These are phyloP conservation scores for Filosporella fistucella DNA, from an alignment of 495 filamentous ascomycete species.

Conservation along the genomic window DNA sequence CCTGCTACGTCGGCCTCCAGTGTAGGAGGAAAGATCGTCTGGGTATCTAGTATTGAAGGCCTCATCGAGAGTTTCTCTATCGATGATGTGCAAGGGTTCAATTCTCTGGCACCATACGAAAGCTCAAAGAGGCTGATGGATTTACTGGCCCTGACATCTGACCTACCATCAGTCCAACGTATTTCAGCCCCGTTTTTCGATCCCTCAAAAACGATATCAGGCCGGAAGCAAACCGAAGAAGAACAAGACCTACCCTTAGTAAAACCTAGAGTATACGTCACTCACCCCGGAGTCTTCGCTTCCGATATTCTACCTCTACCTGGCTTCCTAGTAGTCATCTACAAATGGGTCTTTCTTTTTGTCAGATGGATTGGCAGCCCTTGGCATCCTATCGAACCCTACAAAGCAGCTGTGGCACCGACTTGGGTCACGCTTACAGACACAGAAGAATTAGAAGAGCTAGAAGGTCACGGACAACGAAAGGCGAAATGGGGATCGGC, in stretches of 20 bases:
- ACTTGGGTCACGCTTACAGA: slow-evolving; percentile 74
- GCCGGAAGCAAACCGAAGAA: slow-evolving; percentile 5
- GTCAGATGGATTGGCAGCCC: slow-evolving; percentile 78
- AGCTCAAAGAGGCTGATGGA: slow-evolving; percentile 82
- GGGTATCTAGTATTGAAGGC: slow-evolving; percentile 78
- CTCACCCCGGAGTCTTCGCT: slow-evolving; percentile 82
- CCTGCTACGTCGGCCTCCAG: slow-evolving; percentile 27
- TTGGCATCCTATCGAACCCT: slow-evolving; percentile 74
- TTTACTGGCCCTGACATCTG: slow-evolving; percentile 68
- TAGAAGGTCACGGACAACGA: slow-evolving; percentile 38
- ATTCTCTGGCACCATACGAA: slow-evolving; percentile 66
- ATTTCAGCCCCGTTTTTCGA: slow-evolving; percentile 41
- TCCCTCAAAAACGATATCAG: slow-evolving; percentile 20
- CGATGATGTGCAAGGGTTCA: slow-evolving; percentile 73
- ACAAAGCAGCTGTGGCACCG: slow-evolving; percentile 71
- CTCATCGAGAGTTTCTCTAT: slow-evolving; percentile 48
- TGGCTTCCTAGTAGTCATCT: slow-evolving; percentile 57
- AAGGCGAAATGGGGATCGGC: slow-evolving; percentile 82
- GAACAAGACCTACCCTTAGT: slow-evolving; percentile 17
- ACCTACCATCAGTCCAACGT: slow-evolving; percentile 57
- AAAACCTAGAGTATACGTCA: slow-evolving; percentile 49
- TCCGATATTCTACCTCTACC: slow-evolving; percentile 74
- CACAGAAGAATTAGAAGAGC: slow-evolving; percentile 59
- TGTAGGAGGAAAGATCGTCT: slow-evolving; percentile 60
- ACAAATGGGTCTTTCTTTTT: slow-evolving; percentile 62